Evolutionary conservation across 1,284 basidiomycete genomes (phyloP).

Genomic region (Ceratobasidium sp.): DNA sequence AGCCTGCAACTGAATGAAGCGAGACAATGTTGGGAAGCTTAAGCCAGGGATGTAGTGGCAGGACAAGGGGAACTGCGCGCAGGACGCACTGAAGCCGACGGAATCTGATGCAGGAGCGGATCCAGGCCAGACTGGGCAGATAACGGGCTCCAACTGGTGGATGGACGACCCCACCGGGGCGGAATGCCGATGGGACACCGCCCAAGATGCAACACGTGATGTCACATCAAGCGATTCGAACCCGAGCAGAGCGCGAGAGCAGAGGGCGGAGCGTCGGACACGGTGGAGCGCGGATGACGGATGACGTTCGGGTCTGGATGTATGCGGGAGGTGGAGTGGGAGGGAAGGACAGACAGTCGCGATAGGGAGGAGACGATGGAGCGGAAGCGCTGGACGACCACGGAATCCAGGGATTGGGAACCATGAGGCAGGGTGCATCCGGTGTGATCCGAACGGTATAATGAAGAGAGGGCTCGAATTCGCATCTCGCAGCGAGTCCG

Average conservation of each 20-base stretch:
- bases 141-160: conserved; percentile 12
- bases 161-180: conserved; percentile 17
- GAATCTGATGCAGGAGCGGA: conserved; percentile 21
- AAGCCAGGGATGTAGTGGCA: not conserved
- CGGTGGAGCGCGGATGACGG: not conserved
- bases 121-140: conserved; percentile 23
- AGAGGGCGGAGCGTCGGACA: not conserved
- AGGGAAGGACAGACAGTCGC: not conserved
- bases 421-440: conserved; percentile 19
- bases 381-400: not conserved
- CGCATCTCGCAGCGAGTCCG: conserved; percentile 21
- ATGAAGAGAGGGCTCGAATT: not conserved
- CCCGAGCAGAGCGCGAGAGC: conserved; percentile 1
- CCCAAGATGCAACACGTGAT: conserved; percentile 26
- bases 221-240: conserved; percentile 1
- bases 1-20: conserved; percentile 3
- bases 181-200: conserved; percentile 1
- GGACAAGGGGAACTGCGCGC: conserved; percentile 33
- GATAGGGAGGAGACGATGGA: too few species aligned
- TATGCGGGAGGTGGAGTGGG: conserved; percentile 24
- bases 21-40: not conserved
- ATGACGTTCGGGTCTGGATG: conserved; percentile 25
- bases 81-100: conserved; percentile 11
- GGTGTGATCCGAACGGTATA: conserved; percentile 11
- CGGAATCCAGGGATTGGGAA: not conserved